Evolutionary conservation across 805 yeast species (phyloP), one percentile per base, ranked within the genome.

Genomic region (Wickerhamomyces ciferrii): DNA sequence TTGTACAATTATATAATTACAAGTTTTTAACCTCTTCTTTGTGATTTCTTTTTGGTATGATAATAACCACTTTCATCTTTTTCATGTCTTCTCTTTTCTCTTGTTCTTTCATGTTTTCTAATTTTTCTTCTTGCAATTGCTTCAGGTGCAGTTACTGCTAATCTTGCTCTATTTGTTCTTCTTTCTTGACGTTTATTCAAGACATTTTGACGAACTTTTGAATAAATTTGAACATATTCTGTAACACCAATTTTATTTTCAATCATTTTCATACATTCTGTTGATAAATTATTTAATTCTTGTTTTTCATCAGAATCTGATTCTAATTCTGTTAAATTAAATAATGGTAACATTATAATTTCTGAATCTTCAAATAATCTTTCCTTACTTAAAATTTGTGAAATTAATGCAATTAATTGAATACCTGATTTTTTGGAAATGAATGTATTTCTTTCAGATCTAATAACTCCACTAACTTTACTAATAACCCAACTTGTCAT

Each of bases 111-210:
- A 67, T 91, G 95, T 63, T 86, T 87, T 66, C 74, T 83, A 58
- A 87, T 59, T 67, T 85, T 87, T 63, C 87, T 79, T 53, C 75
- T 77, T 2, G 96, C 94, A n/a, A 88, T 83, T 38, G 77, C 66
- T 15, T 85, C 96, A 1, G 98, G 98, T 4, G 84, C 86, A 19
- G 74, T 76, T 11, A 91, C 72, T 3, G 89, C 85, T 60, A 88
- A 67, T 48, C 85, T 83, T 0, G 96, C 85, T 47, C 90, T 74
- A 59, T 83, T 84, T 0, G 86, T 76, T 60, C 75, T 81, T 65
- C 97, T 79, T 42, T 88, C 95, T 48, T 76, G 75, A 58, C 97
- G 78, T 63, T 88, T 78, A 32, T 70, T 69, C 25, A 65, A 67
- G 21, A 91, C 83, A 17, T 58, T 56, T 52, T 75, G 79, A 60